These are phyloP conservation scores for Lecanicillium sp. DNA, from an alignment of 2,329 filamentous ascomycete species.

Conservation along the genomic window DNA sequence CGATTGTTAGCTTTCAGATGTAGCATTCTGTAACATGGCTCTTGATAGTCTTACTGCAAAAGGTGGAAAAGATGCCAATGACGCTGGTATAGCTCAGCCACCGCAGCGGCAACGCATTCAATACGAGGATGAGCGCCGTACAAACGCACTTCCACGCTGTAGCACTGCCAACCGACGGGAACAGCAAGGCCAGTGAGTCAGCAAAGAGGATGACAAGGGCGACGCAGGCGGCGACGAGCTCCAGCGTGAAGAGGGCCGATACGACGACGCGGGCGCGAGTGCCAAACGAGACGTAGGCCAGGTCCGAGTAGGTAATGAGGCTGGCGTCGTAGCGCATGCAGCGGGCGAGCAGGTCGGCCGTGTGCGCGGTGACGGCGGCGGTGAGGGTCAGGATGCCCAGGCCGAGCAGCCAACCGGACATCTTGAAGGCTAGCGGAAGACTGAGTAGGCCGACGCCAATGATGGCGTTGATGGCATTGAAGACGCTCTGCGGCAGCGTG, in stretches of 20 bases:
- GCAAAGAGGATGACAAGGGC: constrained; percentile 89
- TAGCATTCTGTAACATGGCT: no score
- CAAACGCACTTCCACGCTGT: constrained; percentile 81
- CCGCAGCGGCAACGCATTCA: constrained; percentile 78
- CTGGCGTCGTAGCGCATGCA: constrained; percentile 81
- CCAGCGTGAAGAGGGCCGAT: constrained; percentile 79
- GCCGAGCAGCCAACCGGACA: constrained; percentile 83
- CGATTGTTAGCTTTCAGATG: constrained; percentile 4
- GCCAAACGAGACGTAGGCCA: constrained; percentile 88
- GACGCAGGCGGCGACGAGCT: constrained; percentile 81
- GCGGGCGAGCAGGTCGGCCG: constrained; percentile 74
- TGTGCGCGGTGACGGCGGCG: constrained; percentile 74
- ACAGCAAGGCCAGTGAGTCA: constrained; percentile 73
- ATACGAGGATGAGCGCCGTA: constrained; percentile 66
- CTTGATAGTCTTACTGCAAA: constrained; percentile 74
- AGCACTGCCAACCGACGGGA: constrained; percentile 59
- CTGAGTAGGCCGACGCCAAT: constrained; percentile 87
- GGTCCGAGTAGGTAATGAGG: constrained; percentile 88
- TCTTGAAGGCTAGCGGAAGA: constrained; percentile 78
- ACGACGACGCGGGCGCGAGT: constrained; percentile 72
- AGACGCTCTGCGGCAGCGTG: constrained; percentile 90
- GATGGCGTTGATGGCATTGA: constrained; percentile 91
- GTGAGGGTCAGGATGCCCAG: constrained; percentile 66
- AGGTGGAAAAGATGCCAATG: constrained; percentile 83
- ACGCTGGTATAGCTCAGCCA: constrained; percentile 86